A percentile compares a stretch with the other conserved stretches of the same genome.
phyloP scores from a whole-genome alignment of 129 eudicot species.

The Ambrosia artemisiifolia region DNA sequence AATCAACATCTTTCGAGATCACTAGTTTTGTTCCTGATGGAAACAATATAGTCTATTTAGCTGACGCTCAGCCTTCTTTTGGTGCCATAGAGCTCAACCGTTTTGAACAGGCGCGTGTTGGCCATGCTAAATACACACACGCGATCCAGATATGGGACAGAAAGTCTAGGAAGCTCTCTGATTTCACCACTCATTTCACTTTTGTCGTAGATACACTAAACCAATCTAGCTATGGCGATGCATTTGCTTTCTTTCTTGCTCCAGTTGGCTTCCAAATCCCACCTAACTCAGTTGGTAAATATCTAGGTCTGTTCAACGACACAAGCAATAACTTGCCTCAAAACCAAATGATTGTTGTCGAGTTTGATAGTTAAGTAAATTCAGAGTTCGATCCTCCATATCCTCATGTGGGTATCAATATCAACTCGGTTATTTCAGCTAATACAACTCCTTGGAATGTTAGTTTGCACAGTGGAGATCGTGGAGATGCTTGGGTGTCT shows the following conservation, averaged over 20 bases:
- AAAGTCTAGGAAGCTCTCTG: slow-evolving; percentile 5
- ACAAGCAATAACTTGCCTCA: not conserved
- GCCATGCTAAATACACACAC: slow-evolving; percentile 10
- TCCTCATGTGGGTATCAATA: too few relatives aligned
- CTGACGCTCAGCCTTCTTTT: slow-evolving; percentile 4
- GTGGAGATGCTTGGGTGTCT: too few relatives aligned
- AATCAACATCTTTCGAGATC: slow-evolving; percentile 17
- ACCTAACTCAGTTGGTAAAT: slow-evolving; percentile 1
- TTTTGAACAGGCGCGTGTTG: slow-evolving; percentile 1
- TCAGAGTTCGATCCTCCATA: too few relatives aligned
- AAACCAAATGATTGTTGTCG: not conserved
- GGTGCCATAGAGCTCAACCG: slow-evolving; percentile 11
- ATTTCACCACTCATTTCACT: slow-evolving; percentile 26
- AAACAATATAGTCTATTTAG: slow-evolving; percentile 1
- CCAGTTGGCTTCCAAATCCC: slow-evolving; percentile 25
- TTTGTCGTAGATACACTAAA: slow-evolving; percentile 10
- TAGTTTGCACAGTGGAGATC: too few relatives aligned
- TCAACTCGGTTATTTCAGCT: too few relatives aligned
- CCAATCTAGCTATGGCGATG: not conserved
- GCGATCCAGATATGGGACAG: slow-evolving; percentile 28
- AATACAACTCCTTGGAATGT: too few relatives aligned
- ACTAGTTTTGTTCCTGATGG: not conserved
- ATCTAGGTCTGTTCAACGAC: slow-evolving; percentile 9
- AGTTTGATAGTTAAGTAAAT: too few relatives aligned
- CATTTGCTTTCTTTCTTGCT: slow-evolving; percentile 21